Conservation (phyloP, 2,329 filamentous ascomycete genomes). For the Neocucurbitaria cava region DNA sequence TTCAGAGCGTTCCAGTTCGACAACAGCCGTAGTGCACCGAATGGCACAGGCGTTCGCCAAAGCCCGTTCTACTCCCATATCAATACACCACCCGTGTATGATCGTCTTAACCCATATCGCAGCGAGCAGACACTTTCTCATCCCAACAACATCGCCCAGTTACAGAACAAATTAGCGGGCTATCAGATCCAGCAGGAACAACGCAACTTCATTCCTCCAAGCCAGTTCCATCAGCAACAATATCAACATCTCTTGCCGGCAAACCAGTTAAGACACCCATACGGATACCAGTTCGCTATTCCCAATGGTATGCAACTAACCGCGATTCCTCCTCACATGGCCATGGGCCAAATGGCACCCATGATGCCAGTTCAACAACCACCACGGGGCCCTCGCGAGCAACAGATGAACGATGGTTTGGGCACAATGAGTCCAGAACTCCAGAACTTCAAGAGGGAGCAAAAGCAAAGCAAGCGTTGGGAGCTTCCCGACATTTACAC, state of each 20-base stretch:
- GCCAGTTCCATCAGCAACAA: slow-evolving; percentile 42
- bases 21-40: slow-evolving; percentile 53
- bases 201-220: slow-evolving; percentile 41
- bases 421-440: slow-evolving; percentile 74
- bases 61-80: slow-evolving; percentile 57
- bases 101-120: slow-evolving; percentile 52
- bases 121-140: slow-evolving; percentile 51
- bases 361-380: slow-evolving; percentile 48
- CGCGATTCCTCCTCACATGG: slow-evolving; percentile 40
- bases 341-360: slow-evolving; percentile 44
- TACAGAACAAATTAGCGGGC: slow-evolving; percentile 59
- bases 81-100: slow-evolving; percentile 54
- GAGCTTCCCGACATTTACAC: slow-evolving; percentile 89
- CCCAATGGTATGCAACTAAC: slow-evolving; percentile 47
- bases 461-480: slow-evolving; percentile 75
- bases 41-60: slow-evolving; percentile 52
- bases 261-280: slow-evolving; percentile 46
- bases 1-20: slow-evolving; percentile 51
- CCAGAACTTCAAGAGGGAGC: slow-evolving; percentile 79
- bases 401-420: slow-evolving; percentile 59
- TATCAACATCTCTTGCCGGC: slow-evolving; percentile 45
- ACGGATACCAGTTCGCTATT: slow-evolving; percentile 45
- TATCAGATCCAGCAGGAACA: slow-evolving; percentile 54
- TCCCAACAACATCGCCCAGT: slow-evolving; percentile 53
- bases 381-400: slow-evolving; percentile 57